Base-by-base conservation (phyloP, 768 basidiomycete genomes). In the Coprinellus micaceus region DNA sequence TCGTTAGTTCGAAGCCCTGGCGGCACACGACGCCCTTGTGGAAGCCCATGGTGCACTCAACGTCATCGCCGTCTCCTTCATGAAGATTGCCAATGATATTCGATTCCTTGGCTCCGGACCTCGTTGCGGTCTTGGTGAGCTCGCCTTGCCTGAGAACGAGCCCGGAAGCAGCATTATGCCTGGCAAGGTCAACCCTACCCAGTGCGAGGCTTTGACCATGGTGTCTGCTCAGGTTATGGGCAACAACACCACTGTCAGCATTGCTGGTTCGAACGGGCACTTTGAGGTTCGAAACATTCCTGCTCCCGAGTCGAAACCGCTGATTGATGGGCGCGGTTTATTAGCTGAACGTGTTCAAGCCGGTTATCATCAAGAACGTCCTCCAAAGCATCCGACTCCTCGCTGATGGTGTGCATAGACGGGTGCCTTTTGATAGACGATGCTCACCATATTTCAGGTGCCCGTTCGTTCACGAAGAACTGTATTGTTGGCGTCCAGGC, bases 21-120 rank as follows among this genome's bases (percentile, higher is more conserved):
- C 97, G 21, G 80, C 91, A n/a, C 97, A 99, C 70, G 97, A 99
- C 71, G 97, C 97, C 5, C 84, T 99, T 54, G 93, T 98, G 21
- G 97, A 99, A 74, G 85, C 94, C 10, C 96, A 98, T 57, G 97
- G 97, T 54, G 96, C 95, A 15, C 82, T 99, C 61, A 98, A 98
- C 73, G 90, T 91, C 43, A 72, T 99, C 54, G 97, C 97, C n/a
- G 91, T 89, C 68, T 97, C 94, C 9, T 75, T 98, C 62, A 97
- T 98, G 94, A 99, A 99, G 81, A 98, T 99, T 66, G 96, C 96
- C 48, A 98, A 99, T 69, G 97, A 99, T 67, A 96, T 99, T 68
- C 88, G 97, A 52, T 98, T 89, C 81, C 88, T 99, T 63, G 96
- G 87, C 24, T 98, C 96, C 48, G 97, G 97, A 55, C 97, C 97